Evolutionary conservation across 345 rosid genomes (phyloP), one percentile per base, ranked within the genome.

Genomic region (Microcos paniculata): DNA sequence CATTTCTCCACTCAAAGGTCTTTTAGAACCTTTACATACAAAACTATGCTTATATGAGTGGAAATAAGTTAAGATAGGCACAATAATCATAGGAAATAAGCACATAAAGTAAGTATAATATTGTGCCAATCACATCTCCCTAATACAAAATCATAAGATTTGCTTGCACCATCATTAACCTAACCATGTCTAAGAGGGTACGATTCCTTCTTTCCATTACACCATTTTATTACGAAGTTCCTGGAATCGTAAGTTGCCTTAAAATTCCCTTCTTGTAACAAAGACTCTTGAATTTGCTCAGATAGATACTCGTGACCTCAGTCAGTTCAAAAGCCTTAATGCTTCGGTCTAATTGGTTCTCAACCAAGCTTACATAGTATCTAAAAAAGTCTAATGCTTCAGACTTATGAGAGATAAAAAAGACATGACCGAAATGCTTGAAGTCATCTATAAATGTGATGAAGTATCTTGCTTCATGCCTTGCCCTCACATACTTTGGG

Each of bases 401-500:
- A 0, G 70, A 62, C 10, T n/a, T 30, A 7, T 26, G 8, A 8
- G 70, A 58, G 43, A 42, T 58, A 24, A 30, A 19, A 63, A 46
- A 19, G 19, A 74, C 71, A 30, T 74, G 28, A 46, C 70, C 26
- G 28, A 6, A 62, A 0, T 13, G 35, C 15, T 58, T 26, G 23
- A 8, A 74, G 18, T 74, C 77, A 74, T 74, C 70, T 61, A 43
- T 74, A 21, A 72, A 72, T 9, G 75, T 56, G 52, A 55, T 19
- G 31, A 72, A 72, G 21, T 55, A 72, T 2, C 1, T 9, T 3
- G 18, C 48, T 0, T 42, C 72, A 51, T 75, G 51, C 38, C 62
- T 30, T 24, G 51, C 71, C 63, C 23, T 65, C 4, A 63, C 72
- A n/a, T 33, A 64, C 72, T 30, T 63, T 30, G 21, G 63, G 2